A percentile compares a stretch with the other conserved stretches of the same genome.
These are phyloP conservation scores for Sugiyamaella boreocaroliniensis DNA, from an alignment of 805 yeast genomes.

Conservation along the genomic window DNA sequence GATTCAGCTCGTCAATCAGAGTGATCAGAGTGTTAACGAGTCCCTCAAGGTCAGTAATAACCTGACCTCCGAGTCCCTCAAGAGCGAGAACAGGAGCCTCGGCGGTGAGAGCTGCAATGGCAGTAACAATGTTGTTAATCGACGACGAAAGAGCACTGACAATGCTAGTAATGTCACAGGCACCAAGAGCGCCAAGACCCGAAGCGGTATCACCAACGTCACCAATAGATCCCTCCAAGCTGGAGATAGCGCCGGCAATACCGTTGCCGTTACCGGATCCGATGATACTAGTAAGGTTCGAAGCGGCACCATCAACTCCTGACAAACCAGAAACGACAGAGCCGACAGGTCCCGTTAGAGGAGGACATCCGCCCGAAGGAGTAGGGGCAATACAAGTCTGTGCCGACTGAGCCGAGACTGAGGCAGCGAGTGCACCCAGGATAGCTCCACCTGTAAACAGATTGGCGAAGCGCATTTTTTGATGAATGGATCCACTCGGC, in stretches of 20 bases:
- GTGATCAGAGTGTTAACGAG: background rate
- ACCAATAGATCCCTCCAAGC: background rate
- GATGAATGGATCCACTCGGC: too few relatives aligned
- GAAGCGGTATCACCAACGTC: background rate
- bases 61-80: background rate
- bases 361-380: background rate
- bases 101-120: background rate
- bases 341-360: background rate
- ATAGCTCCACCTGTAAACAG: too few relatives aligned
- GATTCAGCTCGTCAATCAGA: background rate
- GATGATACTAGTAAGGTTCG: background rate
- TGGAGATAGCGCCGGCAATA: background rate
- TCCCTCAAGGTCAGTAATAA: background rate
- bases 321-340: background rate
- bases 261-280: background rate
- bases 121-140: background rate
- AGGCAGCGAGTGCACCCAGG: too few relatives aligned
- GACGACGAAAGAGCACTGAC: background rate
- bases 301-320: background rate
- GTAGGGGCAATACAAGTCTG: constrained; percentile 11
- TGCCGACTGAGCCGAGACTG: background rate
- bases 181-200: background rate
- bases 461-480: too few relatives aligned
- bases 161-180: constrained; percentile 2
- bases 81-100: background rate